Evolutionary conservation across 1,284 basidiomycete genomes (phyloP).

Genomic region (Irpex lacteus): DNA sequence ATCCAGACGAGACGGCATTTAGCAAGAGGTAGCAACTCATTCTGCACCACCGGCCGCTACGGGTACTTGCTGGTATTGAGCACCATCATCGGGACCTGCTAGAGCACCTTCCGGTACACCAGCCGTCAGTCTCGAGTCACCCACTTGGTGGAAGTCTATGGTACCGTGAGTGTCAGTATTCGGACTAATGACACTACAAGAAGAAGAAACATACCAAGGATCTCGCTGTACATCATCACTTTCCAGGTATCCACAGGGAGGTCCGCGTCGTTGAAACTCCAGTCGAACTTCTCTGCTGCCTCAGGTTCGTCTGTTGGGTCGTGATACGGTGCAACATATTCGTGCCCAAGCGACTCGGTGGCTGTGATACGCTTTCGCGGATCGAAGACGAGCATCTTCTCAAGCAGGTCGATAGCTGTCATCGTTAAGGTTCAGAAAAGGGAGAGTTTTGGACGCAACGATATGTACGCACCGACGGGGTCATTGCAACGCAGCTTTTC

Average conservation of each 20-base stretch:
- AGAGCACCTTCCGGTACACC: constrained; percentile 61
- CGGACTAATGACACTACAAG: background rate
- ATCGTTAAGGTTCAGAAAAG: constrained; percentile 9
- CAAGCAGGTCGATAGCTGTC: constrained; percentile 89
- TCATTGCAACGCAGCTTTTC: constrained; percentile 93
- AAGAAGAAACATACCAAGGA: constrained; percentile 64
- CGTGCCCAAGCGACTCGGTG: constrained; percentile 86
- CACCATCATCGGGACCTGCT: constrained; percentile 52
- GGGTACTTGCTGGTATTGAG: constrained; percentile 14
- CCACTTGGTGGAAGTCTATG: constrained; percentile 78
- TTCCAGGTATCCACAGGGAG: constrained; percentile 99
- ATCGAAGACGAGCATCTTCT: constrained; percentile 99
- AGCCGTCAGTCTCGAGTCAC: constrained; percentile 42
- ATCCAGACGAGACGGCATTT: background rate
- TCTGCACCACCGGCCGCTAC: constrained; percentile 9
- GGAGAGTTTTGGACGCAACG: background rate
- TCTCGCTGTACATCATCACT: constrained; percentile 98
- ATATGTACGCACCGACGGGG: constrained; percentile 61
- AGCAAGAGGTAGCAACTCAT: background rate
- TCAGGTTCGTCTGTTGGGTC: constrained; percentile 98
- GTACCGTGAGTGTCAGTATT: background rate
- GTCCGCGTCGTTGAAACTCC: constrained; percentile 99
- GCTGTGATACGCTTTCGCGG: constrained; percentile 96
- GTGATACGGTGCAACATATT: constrained; percentile 97
- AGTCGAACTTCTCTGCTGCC: constrained; percentile 94